Evolutionary conservation across 768 basidiomycete species (phyloP).

Genomic region (Tulasnella sp.): DNA sequence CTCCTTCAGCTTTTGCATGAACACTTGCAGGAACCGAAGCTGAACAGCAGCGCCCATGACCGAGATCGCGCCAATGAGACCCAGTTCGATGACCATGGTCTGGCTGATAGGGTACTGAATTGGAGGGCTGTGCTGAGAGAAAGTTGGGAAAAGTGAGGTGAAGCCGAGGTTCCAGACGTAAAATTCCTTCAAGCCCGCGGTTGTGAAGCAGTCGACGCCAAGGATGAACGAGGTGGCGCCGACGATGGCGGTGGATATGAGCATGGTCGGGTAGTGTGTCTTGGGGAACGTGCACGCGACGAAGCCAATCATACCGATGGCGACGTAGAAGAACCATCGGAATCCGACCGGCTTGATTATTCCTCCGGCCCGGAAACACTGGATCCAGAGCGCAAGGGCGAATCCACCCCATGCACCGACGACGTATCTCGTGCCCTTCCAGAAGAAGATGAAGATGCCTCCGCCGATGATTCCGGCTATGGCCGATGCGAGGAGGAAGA

Average conservation of each 20-base stretch:
- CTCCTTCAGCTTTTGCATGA: constrained; percentile 74
- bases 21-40: constrained; percentile 73
- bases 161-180: constrained; percentile 96
- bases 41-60: constrained; percentile 89
- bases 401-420: constrained; percentile 75
- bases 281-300: constrained; percentile 78
- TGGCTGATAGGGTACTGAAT: constrained; percentile 81
- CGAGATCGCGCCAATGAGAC: constrained; percentile 75
- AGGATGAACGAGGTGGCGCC: constrained; percentile 88
- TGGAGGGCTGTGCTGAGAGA: constrained; percentile 45
- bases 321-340: constrained; percentile 87
- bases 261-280: constrained; percentile 81
- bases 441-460: constrained; percentile 85
- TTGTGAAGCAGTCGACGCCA: constrained; percentile 90
- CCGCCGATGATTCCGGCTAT: constrained; percentile 83
- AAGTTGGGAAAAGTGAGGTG: constrained; percentile 71
- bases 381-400: constrained; percentile 79
- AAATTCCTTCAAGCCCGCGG: constrained; percentile 93
- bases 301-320: constrained; percentile 70
- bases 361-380: constrained; percentile 78
- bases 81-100: constrained; percentile 90
- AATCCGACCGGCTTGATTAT: constrained; percentile 71
- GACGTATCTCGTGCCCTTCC: constrained; percentile 81
- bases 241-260: constrained; percentile 83
- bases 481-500: constrained; percentile 79